phyloP scores from a whole-genome alignment of 768 basidiomycete species.

The Panaeolus papilionaceus region DNA sequence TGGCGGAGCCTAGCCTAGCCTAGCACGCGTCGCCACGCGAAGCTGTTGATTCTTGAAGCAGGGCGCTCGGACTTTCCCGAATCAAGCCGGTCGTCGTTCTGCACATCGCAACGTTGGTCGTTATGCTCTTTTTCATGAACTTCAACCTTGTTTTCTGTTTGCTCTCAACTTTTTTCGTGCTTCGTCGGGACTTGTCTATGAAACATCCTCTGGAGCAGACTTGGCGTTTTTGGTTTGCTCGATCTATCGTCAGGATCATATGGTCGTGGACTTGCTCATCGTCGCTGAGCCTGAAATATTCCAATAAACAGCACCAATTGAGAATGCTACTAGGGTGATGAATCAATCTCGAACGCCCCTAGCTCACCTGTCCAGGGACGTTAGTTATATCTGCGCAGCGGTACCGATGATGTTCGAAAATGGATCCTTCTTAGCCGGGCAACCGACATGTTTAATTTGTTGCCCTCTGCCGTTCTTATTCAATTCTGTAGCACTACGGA shows the following conservation, averaged over 20 bases:
- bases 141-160: not conserved
- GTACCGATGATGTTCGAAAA: not conserved
- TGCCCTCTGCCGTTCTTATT: constrained; percentile 2
- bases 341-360: not conserved
- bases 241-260: not conserved
- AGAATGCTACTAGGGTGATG: not conserved
- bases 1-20: not conserved
- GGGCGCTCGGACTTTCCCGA: constrained; percentile 3
- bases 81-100: not conserved
- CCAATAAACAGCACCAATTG: not conserved
- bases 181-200: not conserved
- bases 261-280: not conserved
- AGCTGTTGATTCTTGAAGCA: not conserved
- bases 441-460: constrained; percentile 2
- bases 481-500: not conserved
- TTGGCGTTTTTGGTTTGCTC: not conserved
- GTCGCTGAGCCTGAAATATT: not conserved
- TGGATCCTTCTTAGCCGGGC: not conserved
- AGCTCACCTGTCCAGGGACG: not conserved
- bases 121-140: constrained; percentile 1
- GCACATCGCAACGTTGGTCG: not conserved
- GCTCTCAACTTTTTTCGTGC: not conserved
- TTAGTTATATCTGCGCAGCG: constrained; percentile 1
- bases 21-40: not conserved
- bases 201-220: not conserved